Base-by-base conservation (phyloP, 345 rosid genomes). In the Balakata baccata region DNA sequence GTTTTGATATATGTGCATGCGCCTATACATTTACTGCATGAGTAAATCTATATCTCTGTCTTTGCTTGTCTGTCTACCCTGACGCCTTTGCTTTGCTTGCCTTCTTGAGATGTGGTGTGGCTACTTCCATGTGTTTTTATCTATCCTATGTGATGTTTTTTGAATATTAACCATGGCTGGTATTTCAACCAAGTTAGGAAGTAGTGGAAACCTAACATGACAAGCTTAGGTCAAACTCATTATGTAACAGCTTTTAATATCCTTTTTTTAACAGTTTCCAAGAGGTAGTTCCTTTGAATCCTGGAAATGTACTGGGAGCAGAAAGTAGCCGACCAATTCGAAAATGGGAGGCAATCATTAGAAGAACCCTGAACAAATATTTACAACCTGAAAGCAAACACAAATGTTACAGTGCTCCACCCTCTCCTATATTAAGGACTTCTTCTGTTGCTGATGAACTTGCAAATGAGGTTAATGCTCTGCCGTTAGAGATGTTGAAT, bases 251-350 rank as follows among this genome's bases (percentile, higher is more conserved):
- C 11, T 47, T 41, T 20, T 74, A 18, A 23, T 38, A 13, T 62
- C 47, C 25, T 68, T 47, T 12, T 61, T 72, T 71, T 73, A 22
- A n/a, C 79, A 96, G 99, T 71, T 91, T 96, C 76, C 98, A 96
- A 77, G 99, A 96, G 86, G 92, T 96, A 20, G 99, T 96, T 72
- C 98, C 99, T 47, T 62, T 96, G 87, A 96, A 79, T 86, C 97
- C 99, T 34, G 98, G 93, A 45, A 96, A 96, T 64, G 95, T 96
- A 23, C 81, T 96, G 6, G 99, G 99, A 70, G 96, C 98, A 56
- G 99, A 96, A 85, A 96, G 92, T 64, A 78, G 66, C 77, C 83
- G 89, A 72, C 99, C 98, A 11, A 96, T 96, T 75, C 89, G 85
- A 0, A 90, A 81, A 80, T 96, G 99, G 99, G 99, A 96, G 81